Conservation (phyloP, 371 early-diverging fungal genomes). For the Circinella minor region DNA sequence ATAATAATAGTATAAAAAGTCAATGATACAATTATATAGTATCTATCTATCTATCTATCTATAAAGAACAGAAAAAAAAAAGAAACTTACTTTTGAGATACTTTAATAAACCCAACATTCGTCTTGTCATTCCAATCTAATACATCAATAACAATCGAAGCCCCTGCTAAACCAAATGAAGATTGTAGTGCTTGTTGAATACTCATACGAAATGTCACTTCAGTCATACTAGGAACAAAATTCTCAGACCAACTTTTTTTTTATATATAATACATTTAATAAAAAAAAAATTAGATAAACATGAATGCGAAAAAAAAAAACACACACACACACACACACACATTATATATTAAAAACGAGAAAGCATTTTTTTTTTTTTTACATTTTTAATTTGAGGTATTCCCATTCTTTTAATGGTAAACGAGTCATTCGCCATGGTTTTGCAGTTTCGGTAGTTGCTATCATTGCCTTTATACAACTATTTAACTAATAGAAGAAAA, state of each 20-base stretch:
- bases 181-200: conserved; percentile 47
- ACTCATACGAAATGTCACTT: conserved; percentile 50
- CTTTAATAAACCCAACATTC: conserved; percentile 42
- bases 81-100: conserved; percentile 40
- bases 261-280: not conserved
- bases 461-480: not conserved
- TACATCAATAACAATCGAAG: conserved; percentile 39
- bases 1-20: not conserved
- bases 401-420: conserved; percentile 36
- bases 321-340: too few species aligned
- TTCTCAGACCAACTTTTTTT: conserved; percentile 48
- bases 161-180: conserved; percentile 44
- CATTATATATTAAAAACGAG: not conserved
- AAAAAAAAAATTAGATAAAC: not conserved
- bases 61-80: not conserved
- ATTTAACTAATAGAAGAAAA: not conserved
- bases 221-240: conserved; percentile 32
- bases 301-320: too few species aligned
- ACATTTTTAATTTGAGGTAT: conserved; percentile 46
- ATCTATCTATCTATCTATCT: too few species aligned
- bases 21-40: too few species aligned
- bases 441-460: not conserved
- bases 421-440: conserved; percentile 13
- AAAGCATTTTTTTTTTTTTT: not conserved
- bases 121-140: conserved; percentile 45